Evolutionary conservation across 2,329 filamentous ascomycete species (phyloP), one percentile per base, ranked within the genome.

Genomic region (Colletotrichum sidae): DNA sequence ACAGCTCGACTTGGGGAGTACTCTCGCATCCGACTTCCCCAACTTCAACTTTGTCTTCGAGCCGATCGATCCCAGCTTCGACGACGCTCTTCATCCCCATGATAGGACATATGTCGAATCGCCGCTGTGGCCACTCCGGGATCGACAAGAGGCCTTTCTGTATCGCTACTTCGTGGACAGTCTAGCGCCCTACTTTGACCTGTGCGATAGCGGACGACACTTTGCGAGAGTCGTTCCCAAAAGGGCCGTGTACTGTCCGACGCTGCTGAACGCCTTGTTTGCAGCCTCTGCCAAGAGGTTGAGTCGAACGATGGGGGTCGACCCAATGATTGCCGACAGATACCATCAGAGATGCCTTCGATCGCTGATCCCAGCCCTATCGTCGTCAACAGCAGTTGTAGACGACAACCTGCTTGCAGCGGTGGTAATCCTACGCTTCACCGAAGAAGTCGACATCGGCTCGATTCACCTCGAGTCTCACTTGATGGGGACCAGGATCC

Each of bases 331-430:
- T 8, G 72, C 67, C 10, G 72, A 74, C 12, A 67, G 67, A 4
- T 74, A 74, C 45, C 73, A 74, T 12, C 72, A 74, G 46, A 68
- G 67, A 9, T 74, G 73, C 2, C 72, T 74, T 33, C 55, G 52
- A 8, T 59, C 61, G 17, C 66, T 75, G 1, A 75, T 75, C 2
- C 73, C 73, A 6, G 71, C 71, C 2, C 59, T 75, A 4, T 71
- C 70, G 1, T 72, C 69, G 15, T 69, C 72, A 7, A 68, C 67
- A 0, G 70, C 72, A 1, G 67, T 72, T 4, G 69, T 73, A 53
- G 73, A 75, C 52, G 73, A 75, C 34, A 75, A 75, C 12, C 60
- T 75, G 6, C 41, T 74, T 6, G 71, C 73, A 1, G 73, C 72
- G 2, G 72, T 75, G 15, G 71, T 75, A 9, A 72, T 75, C 17